These are phyloP conservation scores for Thelonectria discophora DNA, from an alignment of 2,329 filamentous ascomycete genomes.

Conservation along the genomic window DNA sequence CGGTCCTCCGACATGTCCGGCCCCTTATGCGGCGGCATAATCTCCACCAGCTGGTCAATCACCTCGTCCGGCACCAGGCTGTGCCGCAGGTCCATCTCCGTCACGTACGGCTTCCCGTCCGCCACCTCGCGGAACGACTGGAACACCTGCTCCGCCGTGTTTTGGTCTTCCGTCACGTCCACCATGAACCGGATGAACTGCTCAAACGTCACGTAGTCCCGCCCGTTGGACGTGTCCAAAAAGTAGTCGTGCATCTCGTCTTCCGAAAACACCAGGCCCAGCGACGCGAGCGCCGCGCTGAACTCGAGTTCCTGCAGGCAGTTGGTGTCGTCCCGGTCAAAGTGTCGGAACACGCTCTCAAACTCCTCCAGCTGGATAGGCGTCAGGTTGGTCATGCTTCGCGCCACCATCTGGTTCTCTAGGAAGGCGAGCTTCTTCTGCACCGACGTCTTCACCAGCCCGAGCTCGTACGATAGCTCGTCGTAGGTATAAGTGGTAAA, in stretches of 20 bases:
- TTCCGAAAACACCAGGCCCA: conserved; percentile 95
- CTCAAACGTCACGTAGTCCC: conserved; percentile 89
- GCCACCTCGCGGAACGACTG: conserved; percentile 97
- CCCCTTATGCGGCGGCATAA: conserved; percentile 85
- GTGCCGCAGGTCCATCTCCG: conserved; percentile 94
- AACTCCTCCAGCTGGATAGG: conserved; percentile 99
- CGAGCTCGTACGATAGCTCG: conserved; percentile 91
- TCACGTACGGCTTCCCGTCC: conserved; percentile 98
- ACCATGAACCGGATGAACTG: conserved; percentile 99
- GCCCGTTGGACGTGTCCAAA: conserved; percentile 81
- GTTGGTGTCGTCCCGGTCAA: conserved; percentile 93
- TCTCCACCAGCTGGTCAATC: conserved; percentile 88
- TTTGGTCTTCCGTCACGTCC: conserved; percentile 97
- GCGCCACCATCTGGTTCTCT: conserved; percentile 97
- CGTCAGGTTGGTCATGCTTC: conserved; percentile 98
- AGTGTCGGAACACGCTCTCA: conserved; percentile 97
- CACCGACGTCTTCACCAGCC: conserved; percentile 89
- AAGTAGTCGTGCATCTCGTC: conserved; percentile 99
- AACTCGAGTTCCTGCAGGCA: conserved; percentile 93
- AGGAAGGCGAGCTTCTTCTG: conserved; percentile 96
- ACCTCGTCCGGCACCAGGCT: conserved; percentile 96
- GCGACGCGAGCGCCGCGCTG: conserved; percentile 90
- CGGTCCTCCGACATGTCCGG: conserved; percentile 88
- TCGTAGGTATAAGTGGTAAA: conserved; percentile 99
- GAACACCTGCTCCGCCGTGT: conserved; percentile 97